phyloP scores from a whole-genome alignment of 2,329 filamentous ascomycete species.

The Esteya vermicola region DNA sequence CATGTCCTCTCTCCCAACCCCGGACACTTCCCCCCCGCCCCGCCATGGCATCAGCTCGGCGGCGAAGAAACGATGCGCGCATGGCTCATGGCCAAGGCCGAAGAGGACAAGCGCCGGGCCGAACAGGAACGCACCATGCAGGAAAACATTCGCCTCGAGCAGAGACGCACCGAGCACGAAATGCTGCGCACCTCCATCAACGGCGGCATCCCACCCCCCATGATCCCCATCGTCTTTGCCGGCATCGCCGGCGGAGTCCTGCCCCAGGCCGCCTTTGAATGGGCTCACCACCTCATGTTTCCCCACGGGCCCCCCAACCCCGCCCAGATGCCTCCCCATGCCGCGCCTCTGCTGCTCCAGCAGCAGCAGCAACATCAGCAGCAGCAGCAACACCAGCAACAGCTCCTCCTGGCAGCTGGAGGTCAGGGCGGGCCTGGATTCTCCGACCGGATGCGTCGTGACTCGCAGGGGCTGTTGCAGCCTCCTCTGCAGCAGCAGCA shows the following conservation, averaged over 20 bases:
- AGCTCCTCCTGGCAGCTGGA: slow-evolving; percentile 13
- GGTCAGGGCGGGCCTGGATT: slow-evolving; percentile 24
- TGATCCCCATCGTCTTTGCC: slow-evolving; percentile 63
- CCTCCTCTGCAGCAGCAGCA: background rate
- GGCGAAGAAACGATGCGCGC: slow-evolving; percentile 57
- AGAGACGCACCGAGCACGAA: slow-evolving; percentile 56
- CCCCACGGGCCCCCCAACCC: slow-evolving; percentile 18
- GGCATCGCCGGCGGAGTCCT: slow-evolving; percentile 52
- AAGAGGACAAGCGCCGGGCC: slow-evolving; percentile 59
- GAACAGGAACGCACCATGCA: slow-evolving; percentile 58
- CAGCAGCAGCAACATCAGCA: slow-evolving; percentile 19
- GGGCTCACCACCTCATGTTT: slow-evolving; percentile 51
- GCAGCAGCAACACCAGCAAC: slow-evolving; percentile 38
- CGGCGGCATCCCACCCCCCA: slow-evolving; percentile 57
- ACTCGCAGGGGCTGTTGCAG: slow-evolving; percentile 24
- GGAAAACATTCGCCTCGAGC: slow-evolving; percentile 55
- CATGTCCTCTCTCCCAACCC: slow-evolving; percentile 2
- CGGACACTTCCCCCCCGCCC: slow-evolving; percentile 9
- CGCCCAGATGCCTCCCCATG: too few species aligned
- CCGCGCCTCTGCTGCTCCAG: too few species aligned
- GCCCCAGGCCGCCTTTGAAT: slow-evolving; percentile 48
- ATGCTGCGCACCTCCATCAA: slow-evolving; percentile 56
- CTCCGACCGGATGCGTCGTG: slow-evolving; percentile 37
- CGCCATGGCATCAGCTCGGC: slow-evolving; percentile 29
- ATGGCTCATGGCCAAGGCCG: slow-evolving; percentile 57